Conservation (phyloP, 495 filamentous ascomycete genomes). For the Penicillium psychrofluorescens region DNA sequence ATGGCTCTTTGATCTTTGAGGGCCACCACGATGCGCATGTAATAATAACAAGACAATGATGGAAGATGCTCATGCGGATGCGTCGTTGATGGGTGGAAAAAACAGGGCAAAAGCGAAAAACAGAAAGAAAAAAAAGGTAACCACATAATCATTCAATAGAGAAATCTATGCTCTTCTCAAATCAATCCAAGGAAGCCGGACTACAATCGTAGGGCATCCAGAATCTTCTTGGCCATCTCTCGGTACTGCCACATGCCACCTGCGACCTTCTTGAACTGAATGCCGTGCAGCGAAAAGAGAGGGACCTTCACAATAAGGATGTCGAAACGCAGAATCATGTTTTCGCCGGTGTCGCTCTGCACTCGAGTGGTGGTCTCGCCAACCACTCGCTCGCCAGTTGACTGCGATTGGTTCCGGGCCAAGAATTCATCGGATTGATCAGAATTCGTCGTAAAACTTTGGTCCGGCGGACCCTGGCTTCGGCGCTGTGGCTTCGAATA, state of each 20-base stretch:
- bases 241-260: conserved; percentile 98
- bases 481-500: conserved; percentile 27
- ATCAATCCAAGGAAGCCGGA: not conserved
- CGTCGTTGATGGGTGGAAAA: conserved; percentile 18
- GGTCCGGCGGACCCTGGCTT: conserved; percentile 48
- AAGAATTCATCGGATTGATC: conserved; percentile 72
- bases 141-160: conserved; percentile 1
- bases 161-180: conserved; percentile 2
- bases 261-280: conserved; percentile 96
- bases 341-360: conserved; percentile 74
- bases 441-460: conserved; percentile 66
- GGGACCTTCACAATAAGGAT: conserved; percentile 98
- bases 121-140: conserved; percentile 1
- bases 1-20: too few species aligned
- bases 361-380: conserved; percentile 83
- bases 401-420: conserved; percentile 26
- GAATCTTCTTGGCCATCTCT: conserved; percentile 91
- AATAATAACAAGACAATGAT: conserved; percentile 10
- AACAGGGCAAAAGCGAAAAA: conserved; percentile 1
- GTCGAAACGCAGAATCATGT: conserved; percentile 81
- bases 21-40: conserved; percentile 3
- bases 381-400: conserved; percentile 44
- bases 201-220: conserved; percentile 77
- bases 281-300: conserved; percentile 83
- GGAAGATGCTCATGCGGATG: conserved; percentile 25